These are phyloP conservation scores for Aspergillus nanangensis DNA, from an alignment of 495 filamentous ascomycete species.

Conservation along the genomic window DNA sequence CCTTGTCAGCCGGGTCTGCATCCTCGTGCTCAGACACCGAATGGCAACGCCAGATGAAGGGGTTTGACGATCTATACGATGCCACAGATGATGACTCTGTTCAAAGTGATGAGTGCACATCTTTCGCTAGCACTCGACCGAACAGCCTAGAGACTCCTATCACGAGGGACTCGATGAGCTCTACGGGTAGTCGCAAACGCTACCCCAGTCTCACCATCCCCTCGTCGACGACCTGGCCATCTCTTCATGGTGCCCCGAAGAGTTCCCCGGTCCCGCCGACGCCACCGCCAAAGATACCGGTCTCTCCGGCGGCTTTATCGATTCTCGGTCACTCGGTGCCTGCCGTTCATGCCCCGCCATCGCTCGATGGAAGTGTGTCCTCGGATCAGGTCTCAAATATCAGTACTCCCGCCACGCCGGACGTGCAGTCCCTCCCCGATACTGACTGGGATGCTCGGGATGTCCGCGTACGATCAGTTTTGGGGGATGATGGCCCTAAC, in stretches of 20 bases:
- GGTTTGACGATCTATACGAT: slow-evolving; percentile 83
- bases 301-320: slow-evolving; percentile 69
- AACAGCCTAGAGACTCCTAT: slow-evolving; percentile 36
- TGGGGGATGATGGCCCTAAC: slow-evolving; percentile 12
- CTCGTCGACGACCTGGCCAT: slow-evolving; percentile 52
- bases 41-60: slow-evolving; percentile 43
- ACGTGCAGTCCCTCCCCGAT: slow-evolving; percentile 54
- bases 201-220: slow-evolving; percentile 75
- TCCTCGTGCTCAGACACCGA: slow-evolving; percentile 44
- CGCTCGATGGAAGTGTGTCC: slow-evolving; percentile 79
- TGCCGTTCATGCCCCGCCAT: slow-evolving; percentile 73
- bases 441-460: slow-evolving; percentile 37
- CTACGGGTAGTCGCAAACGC: slow-evolving; percentile 40
- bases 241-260: slow-evolving; percentile 48
- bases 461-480: slow-evolving; percentile 31
- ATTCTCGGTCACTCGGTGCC: slow-evolving; percentile 66
- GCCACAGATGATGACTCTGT: slow-evolving; percentile 68
- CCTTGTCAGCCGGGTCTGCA: slow-evolving; percentile 30
- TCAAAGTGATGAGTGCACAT: slow-evolving; percentile 43
- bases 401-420: slow-evolving; percentile 77
- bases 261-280: slow-evolving; percentile 71
- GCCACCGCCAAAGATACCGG: slow-evolving; percentile 67
- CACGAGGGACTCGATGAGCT: slow-evolving; percentile 34
- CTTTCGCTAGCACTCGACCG: slow-evolving; percentile 36
- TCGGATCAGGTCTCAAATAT: slow-evolving; percentile 78